These are phyloP conservation scores for Rubia occidens DNA, from an alignment of 305 asterid genomes.

Conservation along the genomic window DNA sequence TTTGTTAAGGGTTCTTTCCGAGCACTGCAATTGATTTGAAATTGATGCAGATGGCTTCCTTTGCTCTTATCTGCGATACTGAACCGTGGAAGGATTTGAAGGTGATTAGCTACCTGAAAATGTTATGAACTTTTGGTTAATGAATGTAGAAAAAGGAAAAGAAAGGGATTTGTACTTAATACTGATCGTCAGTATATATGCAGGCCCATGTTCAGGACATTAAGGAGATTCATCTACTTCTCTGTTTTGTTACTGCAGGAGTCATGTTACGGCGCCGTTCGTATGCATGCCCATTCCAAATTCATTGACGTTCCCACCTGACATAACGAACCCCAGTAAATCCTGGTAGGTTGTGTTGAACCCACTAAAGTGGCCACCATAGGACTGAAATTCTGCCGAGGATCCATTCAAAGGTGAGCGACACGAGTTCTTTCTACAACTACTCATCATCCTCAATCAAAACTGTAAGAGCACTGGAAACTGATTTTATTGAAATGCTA, in stretches of 20 bases:
- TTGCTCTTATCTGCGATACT: constrained; percentile 55
- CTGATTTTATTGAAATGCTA: neutral
- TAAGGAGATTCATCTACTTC: constrained; percentile 72
- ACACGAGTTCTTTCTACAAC: constrained; percentile 35
- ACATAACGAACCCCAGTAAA: constrained; percentile 47
- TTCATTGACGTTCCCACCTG: constrained; percentile 26
- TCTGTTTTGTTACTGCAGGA: too few species aligned
- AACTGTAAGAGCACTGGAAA: constrained; percentile 32
- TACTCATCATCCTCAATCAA: constrained; percentile 53
- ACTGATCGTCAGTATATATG: constrained; percentile 19
- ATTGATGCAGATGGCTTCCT: constrained; percentile 52
- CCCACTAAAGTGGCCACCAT: constrained; percentile 17
- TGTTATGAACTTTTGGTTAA: neutral
- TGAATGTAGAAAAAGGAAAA: neutral
- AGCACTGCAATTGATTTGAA: constrained; percentile 4
- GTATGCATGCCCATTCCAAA: constrained; percentile 24
- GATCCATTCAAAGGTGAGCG: constrained; percentile 41
- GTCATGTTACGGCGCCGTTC: too few species aligned
- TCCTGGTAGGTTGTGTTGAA: constrained; percentile 24
- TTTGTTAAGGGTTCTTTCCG: neutral
- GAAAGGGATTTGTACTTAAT: neutral
- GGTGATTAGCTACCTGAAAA: constrained; percentile 29
- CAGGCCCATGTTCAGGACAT: constrained; percentile 84
- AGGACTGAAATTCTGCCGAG: constrained; percentile 21
- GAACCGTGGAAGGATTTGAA: constrained; percentile 76